Percentiles rank a stretch among this genome's conserved stretches.
These are phyloP conservation scores for Tricholomella constricta DNA, from an alignment of 768 basidiomycete species.

Conservation along the genomic window DNA sequence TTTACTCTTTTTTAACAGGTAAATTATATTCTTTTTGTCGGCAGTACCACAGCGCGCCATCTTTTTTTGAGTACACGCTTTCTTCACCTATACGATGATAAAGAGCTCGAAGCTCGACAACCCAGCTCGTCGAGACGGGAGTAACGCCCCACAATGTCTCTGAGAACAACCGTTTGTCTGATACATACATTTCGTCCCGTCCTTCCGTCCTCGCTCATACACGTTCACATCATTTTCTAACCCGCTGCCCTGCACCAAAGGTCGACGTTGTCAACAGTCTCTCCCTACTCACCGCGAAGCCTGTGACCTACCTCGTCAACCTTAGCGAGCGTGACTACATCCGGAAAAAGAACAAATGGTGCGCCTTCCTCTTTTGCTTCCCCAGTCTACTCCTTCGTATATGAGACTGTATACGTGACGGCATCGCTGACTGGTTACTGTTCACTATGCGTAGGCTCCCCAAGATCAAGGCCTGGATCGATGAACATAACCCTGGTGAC, in stretches of 20 bases:
- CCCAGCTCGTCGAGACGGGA: slow-evolving; percentile 90
- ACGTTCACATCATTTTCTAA: slow-evolving; percentile 20
- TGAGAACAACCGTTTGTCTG: slow-evolving; percentile 56
- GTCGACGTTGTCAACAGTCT: slow-evolving; percentile 90
- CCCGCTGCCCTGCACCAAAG: slow-evolving; percentile 41
- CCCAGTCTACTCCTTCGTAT: neutral
- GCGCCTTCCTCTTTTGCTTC: slow-evolving; percentile 1
- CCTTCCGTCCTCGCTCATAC: slow-evolving; percentile 3
- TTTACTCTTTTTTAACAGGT: slow-evolving; percentile 17
- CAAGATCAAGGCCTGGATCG: slow-evolving; percentile 99
- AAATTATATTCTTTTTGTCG: slow-evolving; percentile 12
- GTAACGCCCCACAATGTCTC: slow-evolving; percentile 70
- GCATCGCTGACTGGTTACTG: too few species aligned
- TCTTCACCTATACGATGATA: slow-evolving; percentile 52
- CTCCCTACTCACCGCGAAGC: slow-evolving; percentile 91
- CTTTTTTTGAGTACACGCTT: neutral
- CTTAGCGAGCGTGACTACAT: slow-evolving; percentile 92
- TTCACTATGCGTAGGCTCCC: too few species aligned
- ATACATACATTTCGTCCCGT: slow-evolving; percentile 17
- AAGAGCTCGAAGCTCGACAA: slow-evolving; percentile 80
- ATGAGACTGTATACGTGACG: too few species aligned
- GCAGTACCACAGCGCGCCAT: neutral
- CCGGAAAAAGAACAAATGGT: slow-evolving; percentile 99
- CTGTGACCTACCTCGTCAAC: slow-evolving; percentile 98
- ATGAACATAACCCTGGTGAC: slow-evolving; percentile 94